Conservation (phyloP, 2,329 filamentous ascomycete genomes). For the Aquanectria penicillioides region DNA sequence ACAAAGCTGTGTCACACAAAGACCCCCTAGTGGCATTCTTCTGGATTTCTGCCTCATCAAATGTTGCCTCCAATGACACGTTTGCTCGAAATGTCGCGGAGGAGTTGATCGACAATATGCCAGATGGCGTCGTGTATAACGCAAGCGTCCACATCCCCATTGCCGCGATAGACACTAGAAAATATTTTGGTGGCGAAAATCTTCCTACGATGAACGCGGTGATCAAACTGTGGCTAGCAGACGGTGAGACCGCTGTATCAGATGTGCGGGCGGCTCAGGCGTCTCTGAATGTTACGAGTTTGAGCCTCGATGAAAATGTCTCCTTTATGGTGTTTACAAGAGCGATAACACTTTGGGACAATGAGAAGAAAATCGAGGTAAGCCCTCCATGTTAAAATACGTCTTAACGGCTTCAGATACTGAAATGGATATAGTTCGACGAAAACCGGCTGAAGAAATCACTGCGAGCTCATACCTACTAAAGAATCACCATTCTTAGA, state of each 20-base stretch:
- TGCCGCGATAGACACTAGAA: background rate
- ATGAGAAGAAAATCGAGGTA: background rate
- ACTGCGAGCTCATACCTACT: no score
- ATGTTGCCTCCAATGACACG: background rate
- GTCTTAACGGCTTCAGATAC: no score
- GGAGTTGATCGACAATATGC: background rate
- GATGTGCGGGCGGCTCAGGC: background rate
- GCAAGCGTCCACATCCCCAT: slow-evolving; percentile 6
- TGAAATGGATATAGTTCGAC: no score
- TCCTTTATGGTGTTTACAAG: slow-evolving; percentile 1
- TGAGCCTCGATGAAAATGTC: background rate
- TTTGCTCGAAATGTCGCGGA: background rate
- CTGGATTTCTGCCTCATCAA: background rate
- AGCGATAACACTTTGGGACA: slow-evolving; percentile 3
- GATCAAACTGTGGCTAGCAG: slow-evolving; percentile 8
- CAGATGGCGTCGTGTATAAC: background rate
- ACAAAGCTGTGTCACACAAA: no score
- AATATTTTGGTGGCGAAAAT: slow-evolving; percentile 7
- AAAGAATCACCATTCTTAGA: no score
- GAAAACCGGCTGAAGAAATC: no score
- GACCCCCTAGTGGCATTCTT: background rate
- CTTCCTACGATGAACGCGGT: slow-evolving; percentile 9
- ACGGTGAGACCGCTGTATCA: background rate
- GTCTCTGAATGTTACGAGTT: background rate
- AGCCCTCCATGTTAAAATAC: no score